phyloP scores from a whole-genome alignment of 495 filamentous ascomycete species.

The Neurospora sp. region DNA sequence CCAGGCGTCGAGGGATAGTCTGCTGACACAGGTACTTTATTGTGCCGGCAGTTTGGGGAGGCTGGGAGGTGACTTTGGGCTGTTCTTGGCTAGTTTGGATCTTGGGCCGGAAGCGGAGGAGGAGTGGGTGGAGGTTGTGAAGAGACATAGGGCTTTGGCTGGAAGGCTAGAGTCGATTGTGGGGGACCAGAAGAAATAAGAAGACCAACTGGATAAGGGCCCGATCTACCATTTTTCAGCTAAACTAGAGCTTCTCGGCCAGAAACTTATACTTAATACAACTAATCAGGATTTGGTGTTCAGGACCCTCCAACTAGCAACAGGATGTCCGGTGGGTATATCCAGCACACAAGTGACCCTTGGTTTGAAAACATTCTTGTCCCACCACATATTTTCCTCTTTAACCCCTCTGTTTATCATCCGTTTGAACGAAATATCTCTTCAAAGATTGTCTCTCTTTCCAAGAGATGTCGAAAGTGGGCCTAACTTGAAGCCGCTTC shows the following conservation, averaged over 20 bases:
- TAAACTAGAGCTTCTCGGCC: background rate
- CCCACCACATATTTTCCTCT: background rate
- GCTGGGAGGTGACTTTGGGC: conserved; percentile 84
- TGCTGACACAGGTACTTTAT: conserved; percentile 91
- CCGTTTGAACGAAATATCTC: background rate
- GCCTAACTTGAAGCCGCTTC: background rate
- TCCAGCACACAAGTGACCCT: background rate
- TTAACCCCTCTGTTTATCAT: background rate
- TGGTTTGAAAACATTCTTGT: background rate
- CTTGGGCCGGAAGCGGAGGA: conserved; percentile 45
- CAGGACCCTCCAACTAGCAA: background rate
- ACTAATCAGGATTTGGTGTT: background rate
- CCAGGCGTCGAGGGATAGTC: conserved; percentile 64
- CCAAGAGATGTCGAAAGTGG: background rate
- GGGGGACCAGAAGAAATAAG: conserved; percentile 32
- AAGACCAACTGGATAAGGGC: background rate
- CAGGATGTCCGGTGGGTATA: background rate
- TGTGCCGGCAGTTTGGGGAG: conserved; percentile 89
- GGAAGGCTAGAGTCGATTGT: conserved; percentile 76
- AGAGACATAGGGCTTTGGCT: conserved; percentile 78
- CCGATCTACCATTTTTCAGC: background rate
- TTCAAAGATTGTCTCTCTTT: background rate
- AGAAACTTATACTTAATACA: background rate
- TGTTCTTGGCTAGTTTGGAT: conserved; percentile 64
- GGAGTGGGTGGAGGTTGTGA: conserved; percentile 88